Base-by-base conservation (phyloP, 768 basidiomycete species). In the Gymnopilus junonius region DNA sequence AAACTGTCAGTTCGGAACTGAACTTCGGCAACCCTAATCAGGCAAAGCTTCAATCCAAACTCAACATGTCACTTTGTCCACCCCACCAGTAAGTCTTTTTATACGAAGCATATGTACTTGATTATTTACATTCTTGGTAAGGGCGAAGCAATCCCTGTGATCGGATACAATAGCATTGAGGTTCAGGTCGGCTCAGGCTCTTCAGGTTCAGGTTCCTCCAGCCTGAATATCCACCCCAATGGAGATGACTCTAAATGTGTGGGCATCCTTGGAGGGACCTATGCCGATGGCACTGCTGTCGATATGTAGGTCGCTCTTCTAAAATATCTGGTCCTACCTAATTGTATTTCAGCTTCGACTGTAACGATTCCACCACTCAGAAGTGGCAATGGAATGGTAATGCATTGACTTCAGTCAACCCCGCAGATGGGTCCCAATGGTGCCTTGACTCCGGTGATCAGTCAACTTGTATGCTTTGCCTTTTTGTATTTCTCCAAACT, bases 301-400 rank as follows among this genome's bases (percentile, higher is more conserved):
- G 62, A 62, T 57, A 48, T 57, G 46, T 62, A 45, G 7, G 40
- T n/a, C 15, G 11, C 17, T 37, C 21, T 34, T 29, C 35, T 25
- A 8, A 6, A 6, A 4, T 15, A 15, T 21, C 31, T 11, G 0
- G 3, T 29, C 21, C 27, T 25, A 21, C 27, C 54, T 46, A 27
- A 58, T 25, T 3, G 39, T 45, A 23, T n/a, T 39, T 14, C 17
- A 63, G 62, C 27, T 63, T 51, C 15, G 62, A 63, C 25, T 63
- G 62, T 29, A 58, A 63, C 39, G 21, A 17, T 3, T 53, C 62
- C 2, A 27, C 23, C 4, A 51, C 62, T 4, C 62, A 63, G 37
- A 63, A 51, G 11, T 58, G 62, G 62, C 56, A 63, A 27, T 63
- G 34, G 35, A 63, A 57, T 20, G 56, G 56, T 3, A 50, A 58